These are phyloP conservation scores for Botrytis pseudocinerea DNA, from an alignment of 2,329 filamentous ascomycete genomes.

Conservation along the genomic window DNA sequence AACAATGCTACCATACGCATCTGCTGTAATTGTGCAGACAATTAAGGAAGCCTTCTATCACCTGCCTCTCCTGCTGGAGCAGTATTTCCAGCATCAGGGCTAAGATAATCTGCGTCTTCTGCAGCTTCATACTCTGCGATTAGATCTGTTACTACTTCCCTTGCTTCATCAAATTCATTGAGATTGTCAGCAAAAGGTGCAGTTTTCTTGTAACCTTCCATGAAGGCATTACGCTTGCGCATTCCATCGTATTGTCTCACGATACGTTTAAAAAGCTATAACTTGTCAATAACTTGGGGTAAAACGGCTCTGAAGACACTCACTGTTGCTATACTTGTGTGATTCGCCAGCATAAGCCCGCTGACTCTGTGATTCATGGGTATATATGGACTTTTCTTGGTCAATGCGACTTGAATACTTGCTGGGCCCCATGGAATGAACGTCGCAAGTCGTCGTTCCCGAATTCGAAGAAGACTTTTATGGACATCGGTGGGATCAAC, in stretches of 20 bases:
- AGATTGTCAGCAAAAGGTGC: conserved; percentile 89
- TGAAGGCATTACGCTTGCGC: conserved; percentile 93
- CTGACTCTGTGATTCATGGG: conserved; percentile 92
- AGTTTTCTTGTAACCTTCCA: conserved; percentile 95
- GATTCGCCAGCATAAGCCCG: conserved; percentile 95
- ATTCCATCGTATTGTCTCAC: conserved; percentile 90
- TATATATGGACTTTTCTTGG: conserved; percentile 94
- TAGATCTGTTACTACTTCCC: conserved; percentile 86
- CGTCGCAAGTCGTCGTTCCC: conserved; percentile 87
- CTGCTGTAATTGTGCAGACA: neutral
- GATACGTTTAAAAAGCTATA: conserved; percentile 85
- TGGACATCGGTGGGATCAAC: conserved; percentile 98
- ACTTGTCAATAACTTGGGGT: conserved; percentile 21
- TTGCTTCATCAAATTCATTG: conserved; percentile 91
- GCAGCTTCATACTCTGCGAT: conserved; percentile 96
- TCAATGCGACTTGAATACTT: conserved; percentile 94
- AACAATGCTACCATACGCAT: conserved; percentile 1
- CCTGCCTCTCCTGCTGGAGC: conserved; percentile 36
- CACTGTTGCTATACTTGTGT: conserved; percentile 92
- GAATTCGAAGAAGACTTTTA: conserved; percentile 94
- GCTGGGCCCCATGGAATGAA: conserved; percentile 99
- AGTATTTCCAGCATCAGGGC: conserved; percentile 49
- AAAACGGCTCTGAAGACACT: conserved; percentile 36
- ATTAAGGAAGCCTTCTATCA: conserved; percentile 37
- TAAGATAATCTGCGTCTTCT: conserved; percentile 86